phyloP scores from a whole-genome alignment of 345 rosid genomes.

The Gossypium bickii region DNA sequence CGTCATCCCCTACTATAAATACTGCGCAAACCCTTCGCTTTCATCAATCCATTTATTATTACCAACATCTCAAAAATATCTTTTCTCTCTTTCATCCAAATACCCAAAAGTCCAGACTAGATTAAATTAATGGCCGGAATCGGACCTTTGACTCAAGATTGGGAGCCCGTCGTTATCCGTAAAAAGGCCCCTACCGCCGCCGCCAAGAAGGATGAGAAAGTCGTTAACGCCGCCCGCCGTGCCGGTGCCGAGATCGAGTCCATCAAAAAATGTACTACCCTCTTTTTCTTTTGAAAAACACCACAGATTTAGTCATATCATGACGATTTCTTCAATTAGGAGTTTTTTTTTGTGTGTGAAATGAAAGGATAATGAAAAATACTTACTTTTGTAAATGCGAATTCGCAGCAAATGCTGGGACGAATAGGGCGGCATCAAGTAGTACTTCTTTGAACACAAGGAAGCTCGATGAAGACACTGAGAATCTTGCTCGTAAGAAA shows the following conservation, averaged over 20 bases:
- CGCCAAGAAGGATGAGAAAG: slow-evolving; percentile 72
- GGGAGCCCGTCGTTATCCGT: slow-evolving; percentile 82
- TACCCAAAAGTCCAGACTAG: not conserved
- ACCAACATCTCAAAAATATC: not conserved
- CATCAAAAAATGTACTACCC: slow-evolving; percentile 44
- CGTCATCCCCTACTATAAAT: too few relatives aligned
- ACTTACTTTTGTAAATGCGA: not conserved
- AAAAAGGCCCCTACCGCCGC: slow-evolving; percentile 65
- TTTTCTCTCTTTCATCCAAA: not conserved
- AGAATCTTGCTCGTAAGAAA: slow-evolving; percentile 83
- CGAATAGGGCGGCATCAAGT: slow-evolving; percentile 91
- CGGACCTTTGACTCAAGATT: slow-evolving; percentile 72
- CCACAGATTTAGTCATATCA: not conserved
- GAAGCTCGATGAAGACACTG: slow-evolving; percentile 92
- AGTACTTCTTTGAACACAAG: slow-evolving; percentile 85
- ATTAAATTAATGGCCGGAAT: slow-evolving; percentile 44
- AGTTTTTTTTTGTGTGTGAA: not conserved
- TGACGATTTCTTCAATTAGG: not conserved
- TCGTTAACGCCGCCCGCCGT: slow-evolving; percentile 84
- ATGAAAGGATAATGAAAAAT: not conserved
- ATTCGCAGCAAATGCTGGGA: slow-evolving; percentile 69
- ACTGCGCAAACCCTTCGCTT: too few relatives aligned
- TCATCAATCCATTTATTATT: too few relatives aligned
- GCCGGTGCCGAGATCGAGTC: slow-evolving; percentile 76
- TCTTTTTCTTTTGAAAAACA: not conserved